These are phyloP conservation scores for Juglanconis oblonga DNA, from an alignment of 2,329 filamentous ascomycete genomes.

Conservation along the genomic window DNA sequence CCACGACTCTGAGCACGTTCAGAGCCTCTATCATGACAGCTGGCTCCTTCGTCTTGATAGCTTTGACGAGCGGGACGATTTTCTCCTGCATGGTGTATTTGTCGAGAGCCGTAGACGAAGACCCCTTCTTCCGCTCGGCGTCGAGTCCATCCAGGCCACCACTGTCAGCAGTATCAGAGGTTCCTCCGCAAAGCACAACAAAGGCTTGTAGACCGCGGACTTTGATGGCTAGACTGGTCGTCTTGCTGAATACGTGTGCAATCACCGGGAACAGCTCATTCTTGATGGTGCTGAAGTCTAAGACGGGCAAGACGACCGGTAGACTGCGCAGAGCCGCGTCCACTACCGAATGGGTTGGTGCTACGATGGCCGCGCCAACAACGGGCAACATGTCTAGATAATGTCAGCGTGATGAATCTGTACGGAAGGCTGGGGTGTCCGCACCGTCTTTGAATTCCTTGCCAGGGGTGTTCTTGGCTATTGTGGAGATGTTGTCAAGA, in stretches of 20 bases:
- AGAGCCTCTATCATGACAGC: conserved; percentile 95
- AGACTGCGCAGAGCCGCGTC: conserved; percentile 80
- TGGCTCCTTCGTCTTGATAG: conserved; percentile 96
- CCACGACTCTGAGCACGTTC: conserved; percentile 80
- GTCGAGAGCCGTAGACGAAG: conserved; percentile 77
- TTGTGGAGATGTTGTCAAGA: conserved; percentile 74
- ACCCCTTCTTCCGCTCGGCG: conserved; percentile 57
- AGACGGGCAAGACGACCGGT: conserved; percentile 75
- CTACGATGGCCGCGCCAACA: conserved; percentile 79
- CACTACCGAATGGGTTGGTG: conserved; percentile 82
- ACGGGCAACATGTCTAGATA: conserved; percentile 79
- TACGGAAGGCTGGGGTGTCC: conserved; percentile 22
- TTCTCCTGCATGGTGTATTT: conserved; percentile 99
- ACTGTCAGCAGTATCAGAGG: conserved; percentile 46
- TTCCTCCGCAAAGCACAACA: conserved; percentile 81
- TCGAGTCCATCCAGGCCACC: conserved; percentile 76
- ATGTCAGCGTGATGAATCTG: conserved; percentile 6
- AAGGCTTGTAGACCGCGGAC: conserved; percentile 89
- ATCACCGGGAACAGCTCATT: conserved; percentile 95
- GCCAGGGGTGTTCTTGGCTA: conserved; percentile 78
- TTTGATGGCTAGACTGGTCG: conserved; percentile 91
- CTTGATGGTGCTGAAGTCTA: conserved; percentile 96
- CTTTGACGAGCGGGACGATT: conserved; percentile 84
- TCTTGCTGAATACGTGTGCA: conserved; percentile 85
- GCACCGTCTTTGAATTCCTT: conserved; percentile 92